Evolutionary conservation across 345 rosid species (phyloP).

Genomic region (Linum usitatissimum): DNA sequence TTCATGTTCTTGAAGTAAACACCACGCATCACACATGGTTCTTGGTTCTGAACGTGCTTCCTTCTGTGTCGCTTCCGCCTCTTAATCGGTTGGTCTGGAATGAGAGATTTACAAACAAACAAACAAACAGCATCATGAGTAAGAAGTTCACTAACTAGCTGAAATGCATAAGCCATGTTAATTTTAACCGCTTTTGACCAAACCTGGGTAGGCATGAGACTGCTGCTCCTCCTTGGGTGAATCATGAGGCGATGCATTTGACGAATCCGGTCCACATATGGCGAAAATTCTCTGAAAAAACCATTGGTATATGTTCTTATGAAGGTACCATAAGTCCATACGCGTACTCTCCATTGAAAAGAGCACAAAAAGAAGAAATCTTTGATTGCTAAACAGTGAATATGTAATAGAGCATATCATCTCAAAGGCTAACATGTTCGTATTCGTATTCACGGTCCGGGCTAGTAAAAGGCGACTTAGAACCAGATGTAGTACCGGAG

Average conservation of each 20-base stretch:
- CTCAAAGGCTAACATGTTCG: no score
- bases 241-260: slow-evolving; percentile 32
- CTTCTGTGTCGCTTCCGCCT: slow-evolving; percentile 87
- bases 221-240: slow-evolving; percentile 41
- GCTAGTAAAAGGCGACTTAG: not conserved
- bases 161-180: not conserved
- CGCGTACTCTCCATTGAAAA: not conserved
- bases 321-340: not conserved
- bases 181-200: slow-evolving; percentile 8
- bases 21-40: slow-evolving; percentile 92
- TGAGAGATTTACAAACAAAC: slow-evolving; percentile 5
- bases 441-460: not conserved
- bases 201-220: slow-evolving; percentile 45
- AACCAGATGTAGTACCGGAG: not conserved
- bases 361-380: not conserved
- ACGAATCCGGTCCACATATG: slow-evolving; percentile 26
- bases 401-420: no score
- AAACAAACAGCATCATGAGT: slow-evolving; percentile 1
- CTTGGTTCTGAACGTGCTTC: slow-evolving; percentile 76
- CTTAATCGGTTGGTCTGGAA: slow-evolving; percentile 67
- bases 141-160: slow-evolving; percentile 4
- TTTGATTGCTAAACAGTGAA: not conserved
- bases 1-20: slow-evolving; percentile 97
- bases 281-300: slow-evolving; percentile 25
- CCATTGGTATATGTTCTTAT: not conserved